Base-by-base conservation (phyloP, 2,329 filamentous ascomycete species). In the Diaporthe ilicicola region DNA sequence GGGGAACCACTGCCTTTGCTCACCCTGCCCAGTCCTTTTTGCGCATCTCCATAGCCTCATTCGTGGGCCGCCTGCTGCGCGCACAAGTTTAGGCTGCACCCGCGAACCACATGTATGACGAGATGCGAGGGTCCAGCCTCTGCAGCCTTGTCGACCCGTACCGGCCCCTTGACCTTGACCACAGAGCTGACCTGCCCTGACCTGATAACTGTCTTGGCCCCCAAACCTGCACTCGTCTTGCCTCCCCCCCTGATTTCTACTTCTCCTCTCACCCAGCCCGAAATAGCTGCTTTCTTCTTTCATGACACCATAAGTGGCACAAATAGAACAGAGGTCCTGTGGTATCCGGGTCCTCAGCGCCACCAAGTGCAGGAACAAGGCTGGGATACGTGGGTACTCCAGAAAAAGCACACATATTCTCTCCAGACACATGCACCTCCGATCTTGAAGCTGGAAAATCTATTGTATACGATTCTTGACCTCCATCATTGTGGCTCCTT, bases 141-240 rank as follows among this genome's bases (percentile, higher is more conserved):
- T 70, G 69, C 69, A 72, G 71, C 69, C 71, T 72, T 68, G 69
- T 59, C 62, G 39, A 53, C 29, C 59, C 59, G 44, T 27, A 37
- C 44, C 44, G n/a, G 37, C 37, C 37, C 37, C 62, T 62, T 27
- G 37, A 54, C 37, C 62, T 62, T 27, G 37, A 54, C 59, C 53
- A 42, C 19, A 50, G 48, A 61, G 55, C 55, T 70, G 62, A 67
- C 53, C 66, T 27, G 46, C 53, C 32, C 32, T 34, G 32, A 34
- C 46, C 59, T 56, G 34, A 59, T 64, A 46, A 27, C 64, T 65
- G 32, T 34, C 9, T 50, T 64, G 50, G 71, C 62, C 68, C 55
- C 71, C 69, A 44, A 17, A 32, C 1, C 50, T 50, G 19, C 44
- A 6, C 19, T 13, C 29, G n/a, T 5, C 19, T 48, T 5, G 13